Evolutionary conservation across 1,139 yeast species (phyloP).

Genomic region (Sugiyamaella neomexicana): DNA sequence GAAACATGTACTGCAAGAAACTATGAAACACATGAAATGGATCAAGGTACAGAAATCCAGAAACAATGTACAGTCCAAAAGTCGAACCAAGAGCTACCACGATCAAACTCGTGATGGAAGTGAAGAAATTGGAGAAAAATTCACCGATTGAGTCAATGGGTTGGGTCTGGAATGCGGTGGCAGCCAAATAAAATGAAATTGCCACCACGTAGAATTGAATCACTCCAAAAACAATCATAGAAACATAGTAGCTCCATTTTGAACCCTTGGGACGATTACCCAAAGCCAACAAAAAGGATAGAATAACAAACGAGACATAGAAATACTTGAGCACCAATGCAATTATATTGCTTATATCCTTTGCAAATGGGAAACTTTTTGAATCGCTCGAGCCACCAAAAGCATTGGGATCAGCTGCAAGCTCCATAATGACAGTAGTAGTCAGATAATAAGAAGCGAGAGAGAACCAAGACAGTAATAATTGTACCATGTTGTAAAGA

Average conservation of each 20-base stretch:
- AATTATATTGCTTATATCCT: conserved; percentile 35
- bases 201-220: conserved; percentile 43
- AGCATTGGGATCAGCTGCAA: conserved; percentile 43
- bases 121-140: conserved; percentile 38
- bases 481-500: conserved; percentile 65
- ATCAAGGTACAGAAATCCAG: conserved; percentile 71
- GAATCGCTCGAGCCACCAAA: conserved; percentile 36
- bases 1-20: conserved; percentile 76
- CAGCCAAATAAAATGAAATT: conserved; percentile 44
- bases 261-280: conserved; percentile 48
- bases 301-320: conserved; percentile 39
- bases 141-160: conserved; percentile 31
- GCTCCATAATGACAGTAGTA: conserved; percentile 50
- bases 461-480: conserved; percentile 78
- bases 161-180: conserved; percentile 37
- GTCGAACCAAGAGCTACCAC: conserved; percentile 87
- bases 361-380: conserved; percentile 39
- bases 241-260: conserved; percentile 37
- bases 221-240: conserved; percentile 42
- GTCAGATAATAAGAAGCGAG: conserved; percentile 79
- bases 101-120: conserved; percentile 48
- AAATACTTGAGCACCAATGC: conserved; percentile 42
- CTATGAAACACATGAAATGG: conserved; percentile 96
- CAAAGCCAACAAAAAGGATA: conserved; percentile 45
- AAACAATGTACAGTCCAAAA: conserved; percentile 78